Base-by-base conservation (phyloP, 805 yeast species). In the Zygosaccharomyces bailii region DNA sequence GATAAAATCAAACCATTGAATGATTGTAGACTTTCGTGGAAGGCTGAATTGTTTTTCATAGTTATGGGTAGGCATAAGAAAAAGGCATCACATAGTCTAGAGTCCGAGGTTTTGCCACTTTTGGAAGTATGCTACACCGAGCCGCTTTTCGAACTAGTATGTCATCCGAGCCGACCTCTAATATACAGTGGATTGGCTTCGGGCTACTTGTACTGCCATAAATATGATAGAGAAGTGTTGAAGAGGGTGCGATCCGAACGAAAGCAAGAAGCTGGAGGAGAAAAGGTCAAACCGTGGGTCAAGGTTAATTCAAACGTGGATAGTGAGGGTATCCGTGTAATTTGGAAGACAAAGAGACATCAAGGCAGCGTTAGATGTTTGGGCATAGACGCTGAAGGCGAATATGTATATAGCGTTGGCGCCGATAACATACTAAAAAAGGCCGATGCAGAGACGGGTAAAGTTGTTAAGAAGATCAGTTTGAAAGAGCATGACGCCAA, bases 311-410 rank as follows among this genome's bases (percentile, higher is more conserved):
- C 55, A 23, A 29, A 43, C 20, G 39, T 42, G 5, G 43, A 43
- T 2, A 47, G 33, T 14, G 52, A 52, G 5, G 25, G 34, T 14
- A 51, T 54, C 1, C 66, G 60, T 5, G 63, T 74, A 20, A 44
- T 65, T 1, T 91, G 99, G 99, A 78, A 83, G 44, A 90, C 97
- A 0, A 86, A 79, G 56, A 76, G 98, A 60, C 98, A 91, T 60
- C 89, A 88, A 62, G 90, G 88, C 1, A 83, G 95, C 51, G 87
- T 95, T 48, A 69, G 99, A 34, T 78, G 84, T 3, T 68, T 86
- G 2, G 68, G 78, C 5, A 82, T 87, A 61, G 77, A 80, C 29
- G 69, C 75, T 1, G 60, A 66, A 4, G 74, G 74, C n/a, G 73
- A 74, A 23, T 63, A 65, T 44, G 42, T 89, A 0, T 86, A 71